phyloP scores from a whole-genome alignment of 805 yeast species.

The Wickerhamomyces mucosus region DNA sequence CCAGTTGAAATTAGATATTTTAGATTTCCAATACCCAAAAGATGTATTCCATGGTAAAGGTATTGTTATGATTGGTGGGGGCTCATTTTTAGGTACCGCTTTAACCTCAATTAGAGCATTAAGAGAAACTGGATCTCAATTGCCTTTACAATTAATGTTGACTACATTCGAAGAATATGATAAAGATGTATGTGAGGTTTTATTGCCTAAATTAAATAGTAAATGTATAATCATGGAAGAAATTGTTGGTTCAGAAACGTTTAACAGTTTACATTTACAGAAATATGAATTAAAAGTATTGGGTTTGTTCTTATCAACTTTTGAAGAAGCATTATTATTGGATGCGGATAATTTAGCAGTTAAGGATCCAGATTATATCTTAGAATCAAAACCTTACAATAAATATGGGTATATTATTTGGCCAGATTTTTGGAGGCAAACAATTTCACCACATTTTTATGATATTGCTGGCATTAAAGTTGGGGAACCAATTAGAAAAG shows the following conservation, averaged over 20 bases:
- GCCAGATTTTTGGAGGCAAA: slow-evolving; percentile 67
- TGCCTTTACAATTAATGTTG: slow-evolving; percentile 36
- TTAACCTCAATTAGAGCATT: slow-evolving; percentile 29
- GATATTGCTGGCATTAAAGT: slow-evolving; percentile 40
- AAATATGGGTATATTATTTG: slow-evolving; percentile 43
- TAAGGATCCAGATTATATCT: slow-evolving; percentile 36
- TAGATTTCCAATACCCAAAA: slow-evolving; percentile 12
- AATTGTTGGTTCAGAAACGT: slow-evolving; percentile 22
- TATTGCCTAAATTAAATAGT: slow-evolving; percentile 32
- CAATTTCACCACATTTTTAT: slow-evolving; percentile 52
- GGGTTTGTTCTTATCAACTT: slow-evolving; percentile 36
- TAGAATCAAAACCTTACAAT: slow-evolving; percentile 34
- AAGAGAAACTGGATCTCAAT: slow-evolving; percentile 31
- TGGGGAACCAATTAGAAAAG: slow-evolving; percentile 29
- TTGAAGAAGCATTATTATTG: slow-evolving; percentile 33
- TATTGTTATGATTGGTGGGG: slow-evolving; percentile 35
- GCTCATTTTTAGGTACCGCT: slow-evolving; percentile 31
- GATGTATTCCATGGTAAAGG: slow-evolving; percentile 19
- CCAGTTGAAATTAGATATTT: slow-evolving; percentile 12
- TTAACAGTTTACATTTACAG: slow-evolving; percentile 12
- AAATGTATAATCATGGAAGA: slow-evolving; percentile 31
- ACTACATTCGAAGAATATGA: slow-evolving; percentile 33
- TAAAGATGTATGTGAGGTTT: slow-evolving; percentile 31
- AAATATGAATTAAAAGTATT: slow-evolving; percentile 23
- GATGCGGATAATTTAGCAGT: slow-evolving; percentile 41